Conservation (phyloP, 2,329 filamentous ascomycete species). For the Cyphellophora europaea region DNA sequence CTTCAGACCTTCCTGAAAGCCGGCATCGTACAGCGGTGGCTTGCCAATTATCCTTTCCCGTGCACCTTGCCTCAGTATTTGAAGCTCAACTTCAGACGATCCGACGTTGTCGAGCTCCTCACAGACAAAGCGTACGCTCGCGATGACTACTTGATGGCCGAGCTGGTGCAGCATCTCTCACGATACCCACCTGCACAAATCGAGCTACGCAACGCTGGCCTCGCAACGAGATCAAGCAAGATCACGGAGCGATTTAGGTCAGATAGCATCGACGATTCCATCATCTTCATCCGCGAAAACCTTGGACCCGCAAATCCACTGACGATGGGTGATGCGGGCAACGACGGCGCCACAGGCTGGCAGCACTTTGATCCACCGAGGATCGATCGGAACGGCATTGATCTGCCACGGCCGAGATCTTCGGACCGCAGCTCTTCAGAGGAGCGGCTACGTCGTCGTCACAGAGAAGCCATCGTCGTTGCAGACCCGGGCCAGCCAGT, state of each 20-base stretch:
- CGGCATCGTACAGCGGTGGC: slow-evolving; percentile 62
- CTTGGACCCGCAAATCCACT: no score
- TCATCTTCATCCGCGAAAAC: no score
- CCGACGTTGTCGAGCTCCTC: slow-evolving; percentile 31
- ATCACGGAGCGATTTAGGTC: no score
- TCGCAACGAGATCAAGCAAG: slow-evolving; percentile 33
- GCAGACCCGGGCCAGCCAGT: slow-evolving; percentile 75
- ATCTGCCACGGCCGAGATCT: no score
- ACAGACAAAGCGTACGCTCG: slow-evolving; percentile 27
- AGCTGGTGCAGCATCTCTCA: slow-evolving; percentile 30
- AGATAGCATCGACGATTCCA: no score
- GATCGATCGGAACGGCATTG: no score
- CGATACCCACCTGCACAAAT: slow-evolving; percentile 28
- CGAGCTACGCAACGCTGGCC: slow-evolving; percentile 31
- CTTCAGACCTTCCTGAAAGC: slow-evolving; percentile 49
- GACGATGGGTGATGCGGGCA: no score
- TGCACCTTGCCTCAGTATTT: slow-evolving; percentile 34
- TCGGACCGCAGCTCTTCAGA: no score
- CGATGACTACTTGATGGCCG: slow-evolving; percentile 34
- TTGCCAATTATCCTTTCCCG: slow-evolving; percentile 61
- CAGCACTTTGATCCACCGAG: no score
- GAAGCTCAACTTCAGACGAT: slow-evolving; percentile 37
- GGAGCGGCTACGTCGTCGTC: slow-evolving; percentile 64
- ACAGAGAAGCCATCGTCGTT: slow-evolving; percentile 82
- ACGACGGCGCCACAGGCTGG: no score